A percentile compares a stretch with the other conserved stretches of the same genome.
phyloP scores from a whole-genome alignment of 106 monocot genomes.

The Dactylorhiza incarnata region DNA sequence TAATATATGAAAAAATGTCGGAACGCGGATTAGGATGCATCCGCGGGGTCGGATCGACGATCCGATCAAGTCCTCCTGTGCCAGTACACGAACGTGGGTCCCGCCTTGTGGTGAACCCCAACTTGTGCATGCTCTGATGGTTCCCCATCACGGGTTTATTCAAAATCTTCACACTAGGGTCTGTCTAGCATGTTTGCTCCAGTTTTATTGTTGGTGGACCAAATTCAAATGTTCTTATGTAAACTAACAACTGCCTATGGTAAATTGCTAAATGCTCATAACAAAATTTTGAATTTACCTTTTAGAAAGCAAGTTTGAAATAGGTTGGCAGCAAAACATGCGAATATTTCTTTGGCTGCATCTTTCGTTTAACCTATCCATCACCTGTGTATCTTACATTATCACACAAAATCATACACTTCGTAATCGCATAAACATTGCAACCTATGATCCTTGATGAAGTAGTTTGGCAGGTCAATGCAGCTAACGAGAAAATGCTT shows the following conservation, averaged over 20 bases:
- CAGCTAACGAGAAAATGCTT: constrained; percentile 74
- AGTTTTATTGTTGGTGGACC: background rate
- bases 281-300: background rate
- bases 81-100: too few species aligned
- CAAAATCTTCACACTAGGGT: background rate
- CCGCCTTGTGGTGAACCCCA: too few species aligned
- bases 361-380: background rate
- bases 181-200: background rate
- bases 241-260: background rate
- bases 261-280: background rate
- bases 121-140: too few species aligned
- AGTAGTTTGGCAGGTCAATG: constrained; percentile 54
- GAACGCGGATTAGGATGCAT: too few species aligned
- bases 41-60: too few species aligned
- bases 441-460: background rate
- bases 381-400: background rate
- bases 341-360: background rate
- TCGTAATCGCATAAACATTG: background rate
- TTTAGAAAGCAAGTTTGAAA: background rate
- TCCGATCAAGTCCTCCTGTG: too few species aligned
- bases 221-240: background rate
- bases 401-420: too few species aligned
- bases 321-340: background rate
- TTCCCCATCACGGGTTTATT: background rate
- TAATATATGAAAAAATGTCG: too few species aligned